Conservation (phyloP, 1,139 yeast genomes). For the Yamadazyma taylorii region DNA sequence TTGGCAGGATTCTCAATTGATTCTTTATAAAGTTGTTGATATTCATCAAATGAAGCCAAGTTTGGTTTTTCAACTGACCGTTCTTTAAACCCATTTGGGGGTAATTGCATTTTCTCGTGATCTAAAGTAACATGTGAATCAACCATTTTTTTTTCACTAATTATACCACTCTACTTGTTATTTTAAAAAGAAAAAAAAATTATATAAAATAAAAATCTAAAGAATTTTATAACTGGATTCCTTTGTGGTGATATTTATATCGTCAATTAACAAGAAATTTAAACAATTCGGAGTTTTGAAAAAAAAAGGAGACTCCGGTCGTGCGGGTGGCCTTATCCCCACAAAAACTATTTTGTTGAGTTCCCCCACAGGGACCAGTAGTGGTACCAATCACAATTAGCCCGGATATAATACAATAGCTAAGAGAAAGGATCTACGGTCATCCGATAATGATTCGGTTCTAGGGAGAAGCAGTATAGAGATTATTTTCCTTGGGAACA, state of each 20-base stretch:
- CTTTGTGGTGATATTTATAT: too few relatives aligned
- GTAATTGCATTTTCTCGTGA: slow-evolving; percentile 44
- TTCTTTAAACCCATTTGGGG: slow-evolving; percentile 59
- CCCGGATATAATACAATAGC: too few relatives aligned
- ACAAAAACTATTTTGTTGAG: slow-evolving; percentile 7
- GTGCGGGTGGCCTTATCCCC: slow-evolving; percentile 5
- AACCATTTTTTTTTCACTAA: slow-evolving; percentile 18
- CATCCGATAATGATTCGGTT: too few relatives aligned
- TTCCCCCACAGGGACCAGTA: slow-evolving; percentile 1
- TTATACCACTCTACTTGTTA: too few relatives aligned
- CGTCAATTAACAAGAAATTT: background rate
- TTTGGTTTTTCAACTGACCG: slow-evolving; percentile 52
- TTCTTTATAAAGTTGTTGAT: slow-evolving; percentile 59
- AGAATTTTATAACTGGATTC: too few relatives aligned
- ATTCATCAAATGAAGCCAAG: slow-evolving; percentile 53
- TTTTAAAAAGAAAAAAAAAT: too few relatives aligned
- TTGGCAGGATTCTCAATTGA: slow-evolving; percentile 65
- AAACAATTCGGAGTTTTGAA: slow-evolving; percentile 6
- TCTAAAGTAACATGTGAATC: slow-evolving; percentile 38
- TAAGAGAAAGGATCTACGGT: too few relatives aligned
- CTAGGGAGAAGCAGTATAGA: too few relatives aligned
- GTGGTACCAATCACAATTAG: background rate
- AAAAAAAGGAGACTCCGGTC: too few relatives aligned
- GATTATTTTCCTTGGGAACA: too few relatives aligned
- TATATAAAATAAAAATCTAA: too few relatives aligned